These are phyloP conservation scores for Diaporthe vexans DNA, from an alignment of 2,329 filamentous ascomycete species.

Conservation along the genomic window DNA sequence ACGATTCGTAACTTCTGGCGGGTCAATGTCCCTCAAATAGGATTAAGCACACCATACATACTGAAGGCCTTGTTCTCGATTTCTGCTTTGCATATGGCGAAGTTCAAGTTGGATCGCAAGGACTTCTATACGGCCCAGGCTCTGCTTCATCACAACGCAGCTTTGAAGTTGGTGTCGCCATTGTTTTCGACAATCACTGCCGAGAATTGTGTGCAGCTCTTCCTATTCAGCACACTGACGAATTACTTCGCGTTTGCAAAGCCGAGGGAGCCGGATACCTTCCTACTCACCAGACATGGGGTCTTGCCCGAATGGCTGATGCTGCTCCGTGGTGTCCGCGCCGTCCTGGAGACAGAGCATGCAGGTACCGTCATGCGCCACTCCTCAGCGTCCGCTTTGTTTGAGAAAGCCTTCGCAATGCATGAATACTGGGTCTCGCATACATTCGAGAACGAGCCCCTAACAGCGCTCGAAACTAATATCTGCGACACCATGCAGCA, in stretches of 20 bases:
- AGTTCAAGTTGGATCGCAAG: background rate
- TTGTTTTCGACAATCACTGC: background rate
- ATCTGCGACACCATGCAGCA: background rate
- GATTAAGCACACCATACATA: background rate
- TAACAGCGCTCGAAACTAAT: background rate
- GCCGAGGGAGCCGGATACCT: conserved; percentile 1
- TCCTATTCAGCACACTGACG: background rate
- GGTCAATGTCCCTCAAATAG: conserved; percentile 2
- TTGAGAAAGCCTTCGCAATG: conserved; percentile 2
- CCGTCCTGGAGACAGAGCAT: background rate
- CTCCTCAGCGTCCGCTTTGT: background rate
- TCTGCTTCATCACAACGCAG: conserved; percentile 1
- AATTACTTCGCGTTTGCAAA: background rate
- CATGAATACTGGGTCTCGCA: background rate
- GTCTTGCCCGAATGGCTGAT: background rate
- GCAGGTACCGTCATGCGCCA: background rate
- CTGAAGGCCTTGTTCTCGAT: background rate
- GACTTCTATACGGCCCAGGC: background rate
- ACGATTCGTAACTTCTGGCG: conserved; percentile 7
- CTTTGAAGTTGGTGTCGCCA: background rate
- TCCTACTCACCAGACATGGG: conserved; percentile 4
- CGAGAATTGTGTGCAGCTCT: background rate
- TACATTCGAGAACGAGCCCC: background rate
- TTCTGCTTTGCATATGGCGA: conserved; percentile 1
- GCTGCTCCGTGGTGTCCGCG: background rate